phyloP scores from a whole-genome alignment of 257 asterid species.

The Jasminum sambac region DNA sequence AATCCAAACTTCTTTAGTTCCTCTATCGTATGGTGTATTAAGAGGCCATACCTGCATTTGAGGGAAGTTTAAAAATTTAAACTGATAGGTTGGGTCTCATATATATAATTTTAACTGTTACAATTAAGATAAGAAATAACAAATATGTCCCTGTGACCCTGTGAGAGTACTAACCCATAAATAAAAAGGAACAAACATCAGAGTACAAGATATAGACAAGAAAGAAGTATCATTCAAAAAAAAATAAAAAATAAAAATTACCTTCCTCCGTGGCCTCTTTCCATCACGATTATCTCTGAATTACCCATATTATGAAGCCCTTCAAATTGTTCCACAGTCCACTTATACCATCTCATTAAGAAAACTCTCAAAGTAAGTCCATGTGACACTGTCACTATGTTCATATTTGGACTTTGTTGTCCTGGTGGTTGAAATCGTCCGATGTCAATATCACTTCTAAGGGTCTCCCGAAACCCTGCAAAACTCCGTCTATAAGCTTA shows the following conservation, averaged over 20 bases:
- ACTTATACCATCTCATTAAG: conserved; percentile 81
- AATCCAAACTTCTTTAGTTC: conserved; percentile 61
- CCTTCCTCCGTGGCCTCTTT: conserved; percentile 91
- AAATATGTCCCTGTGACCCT: too few species aligned
- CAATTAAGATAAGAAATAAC: too few species aligned
- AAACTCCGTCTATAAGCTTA: neutral
- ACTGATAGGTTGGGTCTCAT: too few species aligned
- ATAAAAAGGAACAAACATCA: too few species aligned
- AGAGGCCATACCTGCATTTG: conserved; percentile 55
- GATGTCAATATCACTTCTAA: conserved; percentile 71
- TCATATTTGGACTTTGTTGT: conserved; percentile 68
- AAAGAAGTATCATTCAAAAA: neutral
- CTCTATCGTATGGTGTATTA: conserved; percentile 64
- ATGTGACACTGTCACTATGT: conserved; percentile 67
- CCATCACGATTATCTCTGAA: conserved; percentile 61
- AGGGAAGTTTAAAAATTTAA: too few species aligned
- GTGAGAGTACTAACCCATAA: too few species aligned
- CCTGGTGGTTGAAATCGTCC: conserved; percentile 88
- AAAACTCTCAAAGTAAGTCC: conserved; percentile 60
- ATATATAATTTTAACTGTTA: too few species aligned
- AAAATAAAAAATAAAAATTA: conserved; percentile 11
- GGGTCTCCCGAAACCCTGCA: conserved; percentile 78
- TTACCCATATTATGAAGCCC: conserved; percentile 64
- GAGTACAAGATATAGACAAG: neutral
- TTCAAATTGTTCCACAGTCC: conserved; percentile 80